phyloP scores from a whole-genome alignment of 2,329 filamentous ascomycete genomes.

The Aspergillus terreus region DNA sequence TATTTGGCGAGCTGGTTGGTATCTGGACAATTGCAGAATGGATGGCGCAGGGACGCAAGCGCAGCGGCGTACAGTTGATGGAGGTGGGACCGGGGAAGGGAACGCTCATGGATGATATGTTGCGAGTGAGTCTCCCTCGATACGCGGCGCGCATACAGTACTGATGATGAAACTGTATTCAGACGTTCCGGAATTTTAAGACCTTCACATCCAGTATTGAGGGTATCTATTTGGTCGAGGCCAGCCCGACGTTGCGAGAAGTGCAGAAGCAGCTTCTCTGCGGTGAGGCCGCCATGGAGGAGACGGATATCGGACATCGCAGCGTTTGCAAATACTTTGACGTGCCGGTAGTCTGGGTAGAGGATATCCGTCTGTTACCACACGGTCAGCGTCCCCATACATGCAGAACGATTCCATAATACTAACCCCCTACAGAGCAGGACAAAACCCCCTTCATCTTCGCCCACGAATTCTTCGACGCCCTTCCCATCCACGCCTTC shows the following conservation, averaged over 20 bases:
- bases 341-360: slow-evolving; percentile 81
- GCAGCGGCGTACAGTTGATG: slow-evolving; percentile 76
- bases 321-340: slow-evolving; percentile 72
- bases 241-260: slow-evolving; percentile 72
- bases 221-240: slow-evolving; percentile 89
- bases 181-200: slow-evolving; percentile 84
- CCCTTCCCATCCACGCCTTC: slow-evolving; percentile 92
- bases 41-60: slow-evolving; percentile 80
- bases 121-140: slow-evolving; percentile 60
- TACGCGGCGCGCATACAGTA: background rate
- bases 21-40: slow-evolving; percentile 96
- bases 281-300: slow-evolving; percentile 63
- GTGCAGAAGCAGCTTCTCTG: slow-evolving; percentile 81
- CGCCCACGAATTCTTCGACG: slow-evolving; percentile 98
- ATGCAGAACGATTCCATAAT: background rate
- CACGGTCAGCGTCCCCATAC: slow-evolving; percentile 49
- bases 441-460: slow-evolving; percentile 84
- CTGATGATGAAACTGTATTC: slow-evolving; percentile 8
- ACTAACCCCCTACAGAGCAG: slow-evolving; percentile 44
- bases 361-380: slow-evolving; percentile 81
- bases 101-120: slow-evolving; percentile 94
- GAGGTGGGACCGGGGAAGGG: slow-evolving; percentile 92
- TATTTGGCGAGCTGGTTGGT: slow-evolving; percentile 91
- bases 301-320: slow-evolving; percentile 69
- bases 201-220: slow-evolving; percentile 72